Evolutionary conservation across 2,329 filamentous ascomycete species (phyloP).

Genomic region (Alternaria tenuissima): DNA sequence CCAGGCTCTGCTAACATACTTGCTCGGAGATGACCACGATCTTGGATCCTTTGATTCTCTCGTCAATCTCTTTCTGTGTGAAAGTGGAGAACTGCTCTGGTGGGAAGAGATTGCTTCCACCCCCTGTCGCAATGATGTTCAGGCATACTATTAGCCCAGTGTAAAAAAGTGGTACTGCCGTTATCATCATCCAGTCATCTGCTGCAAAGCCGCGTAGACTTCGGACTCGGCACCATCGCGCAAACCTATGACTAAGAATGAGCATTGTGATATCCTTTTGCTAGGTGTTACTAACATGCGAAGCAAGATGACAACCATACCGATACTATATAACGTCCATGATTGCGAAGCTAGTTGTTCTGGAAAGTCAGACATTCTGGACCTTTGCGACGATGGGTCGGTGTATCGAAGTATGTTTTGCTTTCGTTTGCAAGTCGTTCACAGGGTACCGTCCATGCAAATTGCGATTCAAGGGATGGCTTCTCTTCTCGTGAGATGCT

Average conservation of each 20-base stretch:
- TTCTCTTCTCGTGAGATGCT: not conserved
- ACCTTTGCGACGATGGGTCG: not conserved
- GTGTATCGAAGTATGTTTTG: not conserved
- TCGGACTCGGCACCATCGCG: conserved; percentile 38
- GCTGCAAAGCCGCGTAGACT: conserved; percentile 27
- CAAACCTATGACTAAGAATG: conserved; percentile 25
- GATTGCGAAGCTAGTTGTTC: conserved; percentile 31
- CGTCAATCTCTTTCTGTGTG: conserved; percentile 49
- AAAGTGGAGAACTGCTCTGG: conserved; percentile 51
- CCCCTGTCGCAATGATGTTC: conserved; percentile 53
- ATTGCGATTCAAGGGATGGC: not conserved
- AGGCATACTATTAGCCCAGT: conserved; percentile 53
- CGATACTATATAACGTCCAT: conserved; percentile 42
- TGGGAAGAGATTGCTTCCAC: conserved; percentile 55
- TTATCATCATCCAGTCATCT: conserved; percentile 47
- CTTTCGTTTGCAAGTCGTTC: not conserved
- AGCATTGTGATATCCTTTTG: not conserved
- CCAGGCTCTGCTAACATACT: conserved; percentile 30
- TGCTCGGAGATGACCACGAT: conserved; percentile 57
- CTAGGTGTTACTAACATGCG: conserved; percentile 33
- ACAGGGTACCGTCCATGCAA: not conserved
- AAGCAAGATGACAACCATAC: conserved; percentile 38
- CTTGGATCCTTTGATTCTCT: conserved; percentile 56
- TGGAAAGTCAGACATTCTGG: conserved; percentile 23
- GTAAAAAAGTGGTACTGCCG: conserved; percentile 44